Evolutionary conservation across 352 stramenopile genomes (phyloP).

Genomic region (Globisporangium cederbergense): DNA sequence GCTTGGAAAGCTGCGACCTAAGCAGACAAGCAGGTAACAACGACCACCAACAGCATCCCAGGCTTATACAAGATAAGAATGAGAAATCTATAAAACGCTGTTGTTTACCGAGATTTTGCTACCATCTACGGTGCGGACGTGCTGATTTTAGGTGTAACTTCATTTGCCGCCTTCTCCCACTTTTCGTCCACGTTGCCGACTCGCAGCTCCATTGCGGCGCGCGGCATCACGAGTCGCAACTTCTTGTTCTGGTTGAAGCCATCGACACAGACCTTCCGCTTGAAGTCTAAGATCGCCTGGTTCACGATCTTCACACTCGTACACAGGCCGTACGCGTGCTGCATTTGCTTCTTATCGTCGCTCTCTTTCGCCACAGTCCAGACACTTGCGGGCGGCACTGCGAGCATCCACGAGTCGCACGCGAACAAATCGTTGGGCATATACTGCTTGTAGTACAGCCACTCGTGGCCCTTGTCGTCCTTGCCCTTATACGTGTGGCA

Average conservation of each 20-base stretch:
- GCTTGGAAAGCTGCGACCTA: not conserved
- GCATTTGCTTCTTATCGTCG: conserved; percentile 40
- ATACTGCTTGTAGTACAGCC: conserved; percentile 61
- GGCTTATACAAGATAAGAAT: not conserved
- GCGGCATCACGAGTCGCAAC: conserved; percentile 49
- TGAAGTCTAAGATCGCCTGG: conserved; percentile 60
- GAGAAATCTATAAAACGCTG: not conserved
- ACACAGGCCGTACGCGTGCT: conserved; percentile 73
- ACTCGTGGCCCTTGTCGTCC: conserved; percentile 46
- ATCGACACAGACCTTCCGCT: conserved; percentile 43
- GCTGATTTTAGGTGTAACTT: conserved; percentile 7
- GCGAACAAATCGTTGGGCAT: conserved; percentile 72
- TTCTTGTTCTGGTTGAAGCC: conserved; percentile 72
- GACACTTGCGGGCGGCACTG: conserved; percentile 44
- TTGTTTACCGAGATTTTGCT: not conserved
- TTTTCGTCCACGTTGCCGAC: conserved; percentile 38
- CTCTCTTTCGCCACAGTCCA: conserved; percentile 60
- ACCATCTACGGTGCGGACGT: conserved; percentile 1
- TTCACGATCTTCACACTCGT: conserved; percentile 78
- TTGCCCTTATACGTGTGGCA: conserved; percentile 38
- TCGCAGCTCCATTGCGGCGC: conserved; percentile 33
- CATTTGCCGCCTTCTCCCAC: conserved; percentile 42
- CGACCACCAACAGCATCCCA: not conserved
- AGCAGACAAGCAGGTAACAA: not conserved
- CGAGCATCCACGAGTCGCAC: conserved; percentile 76